phyloP scores from a whole-genome alignment of 768 basidiomycete species.

The Phylloporus rhodoxanthus region DNA sequence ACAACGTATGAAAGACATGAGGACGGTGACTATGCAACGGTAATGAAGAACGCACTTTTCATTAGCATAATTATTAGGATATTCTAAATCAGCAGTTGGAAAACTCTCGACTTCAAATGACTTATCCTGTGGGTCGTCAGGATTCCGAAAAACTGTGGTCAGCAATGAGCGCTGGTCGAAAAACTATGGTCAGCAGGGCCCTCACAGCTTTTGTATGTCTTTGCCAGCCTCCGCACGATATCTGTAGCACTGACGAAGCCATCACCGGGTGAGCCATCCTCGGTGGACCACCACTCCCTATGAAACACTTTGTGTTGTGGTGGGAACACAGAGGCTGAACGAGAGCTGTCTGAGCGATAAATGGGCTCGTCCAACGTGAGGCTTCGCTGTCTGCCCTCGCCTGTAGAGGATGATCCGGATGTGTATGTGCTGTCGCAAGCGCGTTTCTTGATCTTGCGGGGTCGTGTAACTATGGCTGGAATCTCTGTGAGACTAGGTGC shows the following conservation, averaged over 20 bases:
- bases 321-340: constrained; percentile 54
- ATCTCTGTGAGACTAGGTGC: constrained; percentile 6
- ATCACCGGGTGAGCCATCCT: constrained; percentile 47
- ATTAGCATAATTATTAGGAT: constrained; percentile 62
- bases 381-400: constrained; percentile 36
- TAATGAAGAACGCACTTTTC: constrained; percentile 48
- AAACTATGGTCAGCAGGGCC: constrained; percentile 6
- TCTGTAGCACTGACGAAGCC: constrained; percentile 57
- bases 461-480: constrained; percentile 3
- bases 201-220: constrained; percentile 67
- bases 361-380: constrained; percentile 49
- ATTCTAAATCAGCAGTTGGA: constrained; percentile 71
- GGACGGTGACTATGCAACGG: neutral
- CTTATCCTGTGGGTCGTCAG: constrained; percentile 52
- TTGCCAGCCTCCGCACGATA: constrained; percentile 58
- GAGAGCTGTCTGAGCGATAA: constrained; percentile 52
- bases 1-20: neutral
- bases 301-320: constrained; percentile 21
- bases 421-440: constrained; percentile 16
- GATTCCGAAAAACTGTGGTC: constrained; percentile 62
- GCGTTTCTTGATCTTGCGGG: constrained; percentile 26
- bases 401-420: constrained; percentile 39
- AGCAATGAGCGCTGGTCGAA: constrained; percentile 11
- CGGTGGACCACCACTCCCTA: constrained; percentile 44
- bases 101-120: constrained; percentile 58